Conservation (phyloP, 495 filamentous ascomycete genomes). For the Chaetomium cochliodes region DNA sequence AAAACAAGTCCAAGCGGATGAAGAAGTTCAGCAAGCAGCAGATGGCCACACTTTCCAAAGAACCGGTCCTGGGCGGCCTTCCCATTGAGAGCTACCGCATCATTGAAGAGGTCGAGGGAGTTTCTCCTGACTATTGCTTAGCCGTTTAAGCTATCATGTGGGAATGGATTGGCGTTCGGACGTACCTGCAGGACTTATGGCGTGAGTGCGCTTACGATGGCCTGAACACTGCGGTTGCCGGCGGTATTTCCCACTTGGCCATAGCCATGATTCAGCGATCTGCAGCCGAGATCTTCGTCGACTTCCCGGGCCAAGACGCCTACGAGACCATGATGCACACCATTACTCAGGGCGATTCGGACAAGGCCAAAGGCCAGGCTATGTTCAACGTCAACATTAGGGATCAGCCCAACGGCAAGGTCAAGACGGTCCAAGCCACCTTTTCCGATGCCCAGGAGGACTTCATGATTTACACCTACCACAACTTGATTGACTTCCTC, state of each 20-base stretch:
- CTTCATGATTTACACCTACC: conserved; percentile 42
- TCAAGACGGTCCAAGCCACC: conserved; percentile 20
- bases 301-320: conserved; percentile 44
- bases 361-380: conserved; percentile 36
- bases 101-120: conserved; percentile 28
- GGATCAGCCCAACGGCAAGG: conserved; percentile 16
- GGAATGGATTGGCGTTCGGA: conserved; percentile 38
- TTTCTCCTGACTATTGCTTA: conserved; percentile 41
- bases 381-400: conserved; percentile 21
- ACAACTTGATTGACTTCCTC: conserved; percentile 47
- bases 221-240: conserved; percentile 49
- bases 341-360: conserved; percentile 40
- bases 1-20: conserved; percentile 41
- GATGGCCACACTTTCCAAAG: too few relatives aligned
- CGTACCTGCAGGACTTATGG: conserved; percentile 45
- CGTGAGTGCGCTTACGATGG: conserved; percentile 45
- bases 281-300: conserved; percentile 36
- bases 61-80: conserved; percentile 9
- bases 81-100: conserved; percentile 49
- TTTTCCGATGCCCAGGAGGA: conserved; percentile 43
- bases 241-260: conserved; percentile 43
- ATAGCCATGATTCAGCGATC: conserved; percentile 41
- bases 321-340: conserved; percentile 42
- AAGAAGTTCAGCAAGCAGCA: too few relatives aligned
- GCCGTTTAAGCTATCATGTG: conserved; percentile 38